A percentile compares a stretch with the other conserved stretches of the same genome.
Conservation (phyloP, 257 asterid genomes). For the Primulina eburnea region DNA sequence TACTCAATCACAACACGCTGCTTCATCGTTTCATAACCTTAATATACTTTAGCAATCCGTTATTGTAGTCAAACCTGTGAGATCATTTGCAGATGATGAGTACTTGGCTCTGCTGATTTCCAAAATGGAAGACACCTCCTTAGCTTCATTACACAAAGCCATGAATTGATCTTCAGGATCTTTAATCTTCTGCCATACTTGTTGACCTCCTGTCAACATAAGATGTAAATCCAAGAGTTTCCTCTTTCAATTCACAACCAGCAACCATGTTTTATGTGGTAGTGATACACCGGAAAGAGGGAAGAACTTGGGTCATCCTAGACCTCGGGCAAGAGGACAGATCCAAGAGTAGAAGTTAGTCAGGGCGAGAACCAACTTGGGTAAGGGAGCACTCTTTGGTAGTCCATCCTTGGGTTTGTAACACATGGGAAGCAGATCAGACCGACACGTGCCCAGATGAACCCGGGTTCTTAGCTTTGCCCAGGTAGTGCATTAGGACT, state of each 20-base stretch:
- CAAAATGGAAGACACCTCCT: constrained; percentile 65
- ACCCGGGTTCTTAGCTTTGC: too few relatives aligned
- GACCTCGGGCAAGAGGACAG: too few relatives aligned
- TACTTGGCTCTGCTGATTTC: constrained; percentile 75
- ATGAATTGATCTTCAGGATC: constrained; percentile 82
- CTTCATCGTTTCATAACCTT: background rate
- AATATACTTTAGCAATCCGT: background rate
- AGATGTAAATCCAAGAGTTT: constrained; percentile 85
- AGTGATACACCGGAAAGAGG: constrained; percentile 6
- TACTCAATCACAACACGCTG: background rate
- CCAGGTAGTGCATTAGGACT: too few relatives aligned
- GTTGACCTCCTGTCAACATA: constrained; percentile 81
- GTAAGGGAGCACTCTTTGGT: too few relatives aligned
- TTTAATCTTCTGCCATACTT: constrained; percentile 85
- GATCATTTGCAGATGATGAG: constrained; percentile 57
- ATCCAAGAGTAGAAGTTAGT: too few relatives aligned
- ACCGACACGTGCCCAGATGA: too few relatives aligned
- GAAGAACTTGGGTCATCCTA: too few relatives aligned
- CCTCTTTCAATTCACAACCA: constrained; percentile 57
- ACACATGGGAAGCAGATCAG: too few relatives aligned
- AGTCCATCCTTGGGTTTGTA: too few relatives aligned
- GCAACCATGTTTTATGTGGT: constrained; percentile 56
- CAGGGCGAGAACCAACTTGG: too few relatives aligned
- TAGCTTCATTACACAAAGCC: constrained; percentile 70
- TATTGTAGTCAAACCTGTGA: constrained; percentile 44